Evolutionary conservation across 2,329 filamentous ascomycete species (phyloP).

Genomic region (Fusarium secorum): DNA sequence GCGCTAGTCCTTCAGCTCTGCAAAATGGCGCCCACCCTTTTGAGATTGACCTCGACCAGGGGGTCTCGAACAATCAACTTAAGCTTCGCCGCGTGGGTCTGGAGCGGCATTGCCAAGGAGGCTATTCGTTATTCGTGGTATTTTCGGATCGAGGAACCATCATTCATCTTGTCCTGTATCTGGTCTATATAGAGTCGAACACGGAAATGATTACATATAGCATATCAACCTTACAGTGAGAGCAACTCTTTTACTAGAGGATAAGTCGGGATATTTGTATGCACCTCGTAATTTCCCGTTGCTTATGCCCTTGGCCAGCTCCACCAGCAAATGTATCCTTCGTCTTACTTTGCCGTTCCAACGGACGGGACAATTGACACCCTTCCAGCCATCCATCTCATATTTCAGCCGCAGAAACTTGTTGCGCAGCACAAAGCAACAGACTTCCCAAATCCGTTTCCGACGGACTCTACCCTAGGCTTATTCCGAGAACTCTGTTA

Average conservation of each 20-base stretch:
- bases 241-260: not conserved
- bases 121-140: slow-evolving; percentile 24
- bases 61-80: slow-evolving; percentile 38
- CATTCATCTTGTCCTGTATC: not conserved
- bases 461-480: not conserved
- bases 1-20: slow-evolving; percentile 24
- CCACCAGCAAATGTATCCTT: not conserved
- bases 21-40: slow-evolving; percentile 18
- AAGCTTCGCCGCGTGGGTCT: slow-evolving; percentile 41
- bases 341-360: slow-evolving; percentile 11
- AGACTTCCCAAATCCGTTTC: not conserved
- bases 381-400: not conserved
- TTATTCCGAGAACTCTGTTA: not conserved
- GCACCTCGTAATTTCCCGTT: not conserved
- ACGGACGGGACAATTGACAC: not conserved
- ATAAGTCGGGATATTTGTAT: not conserved
- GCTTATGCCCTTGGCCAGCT: not conserved
- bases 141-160: slow-evolving; percentile 14
- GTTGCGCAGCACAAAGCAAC: slow-evolving; percentile 3
- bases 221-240: not conserved
- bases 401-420: slow-evolving; percentile 2
- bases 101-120: slow-evolving; percentile 20
- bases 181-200: not conserved
- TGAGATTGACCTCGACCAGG: slow-evolving; percentile 29
- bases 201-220: not conserved